A percentile compares a stretch with the other conserved stretches of the same genome.
phyloP scores from a whole-genome alignment of 352 stramenopile genomes.

The Globisporangium spiculum region DNA sequence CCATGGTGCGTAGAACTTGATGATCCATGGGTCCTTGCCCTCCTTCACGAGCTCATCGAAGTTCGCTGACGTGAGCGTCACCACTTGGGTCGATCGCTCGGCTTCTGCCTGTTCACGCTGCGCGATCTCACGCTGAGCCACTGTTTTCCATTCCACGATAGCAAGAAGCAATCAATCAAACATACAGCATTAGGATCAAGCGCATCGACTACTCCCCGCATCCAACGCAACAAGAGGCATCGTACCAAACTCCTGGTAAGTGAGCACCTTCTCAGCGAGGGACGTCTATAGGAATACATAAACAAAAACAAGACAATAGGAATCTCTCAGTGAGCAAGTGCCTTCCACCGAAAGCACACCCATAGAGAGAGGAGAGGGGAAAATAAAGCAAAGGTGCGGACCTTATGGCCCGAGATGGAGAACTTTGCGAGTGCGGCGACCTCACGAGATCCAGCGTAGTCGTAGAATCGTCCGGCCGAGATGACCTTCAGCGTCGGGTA shows the following conservation, averaged over 20 bases:
- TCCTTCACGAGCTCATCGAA: conserved; percentile 65
- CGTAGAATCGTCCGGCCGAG: conserved; percentile 51
- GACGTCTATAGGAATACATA: conserved; percentile 21
- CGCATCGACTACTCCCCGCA: neutral
- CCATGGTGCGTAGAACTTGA: conserved; percentile 85
- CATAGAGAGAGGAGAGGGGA: no score
- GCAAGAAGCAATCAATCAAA: neutral
- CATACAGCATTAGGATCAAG: neutral
- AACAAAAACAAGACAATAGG: neutral
- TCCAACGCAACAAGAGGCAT: neutral
- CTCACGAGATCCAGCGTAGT: conserved; percentile 68
- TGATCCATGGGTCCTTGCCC: conserved; percentile 62
- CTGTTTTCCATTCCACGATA: conserved; percentile 8
- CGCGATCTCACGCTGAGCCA: conserved; percentile 33
- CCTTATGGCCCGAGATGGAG: conserved; percentile 61
- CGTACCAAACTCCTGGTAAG: conserved; percentile 56
- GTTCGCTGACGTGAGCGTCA: conserved; percentile 41
- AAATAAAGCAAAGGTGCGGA: conserved; percentile 13
- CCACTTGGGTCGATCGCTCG: conserved; percentile 49
- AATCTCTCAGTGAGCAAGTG: neutral
- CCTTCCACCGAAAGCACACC: neutral
- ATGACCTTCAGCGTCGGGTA: conserved; percentile 85
- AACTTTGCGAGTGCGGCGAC: conserved; percentile 53
- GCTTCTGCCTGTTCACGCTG: conserved; percentile 52
- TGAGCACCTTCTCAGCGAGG: conserved; percentile 54